These are phyloP conservation scores for Alloteropsis semialata DNA, from an alignment of 176 grass and related monocot genomes.

Conservation along the genomic window DNA sequence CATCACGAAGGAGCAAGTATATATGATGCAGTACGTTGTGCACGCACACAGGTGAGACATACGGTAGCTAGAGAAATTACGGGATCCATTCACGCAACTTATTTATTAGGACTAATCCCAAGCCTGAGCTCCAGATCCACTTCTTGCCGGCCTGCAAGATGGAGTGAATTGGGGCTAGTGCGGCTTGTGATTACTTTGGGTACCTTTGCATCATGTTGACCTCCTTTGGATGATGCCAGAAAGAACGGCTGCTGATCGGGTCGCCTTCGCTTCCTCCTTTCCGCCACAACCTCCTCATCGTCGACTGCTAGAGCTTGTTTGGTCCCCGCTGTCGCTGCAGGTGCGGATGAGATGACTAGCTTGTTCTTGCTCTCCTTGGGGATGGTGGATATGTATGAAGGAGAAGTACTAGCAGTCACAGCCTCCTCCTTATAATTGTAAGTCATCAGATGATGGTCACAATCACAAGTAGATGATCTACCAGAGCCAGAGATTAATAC, in stretches of 20 bases:
- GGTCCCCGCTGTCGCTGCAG: neutral
- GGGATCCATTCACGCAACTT: slow-evolving; percentile 17
- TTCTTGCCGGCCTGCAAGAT: slow-evolving; percentile 37
- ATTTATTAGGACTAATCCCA: slow-evolving; percentile 37
- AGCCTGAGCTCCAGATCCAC: slow-evolving; percentile 58
- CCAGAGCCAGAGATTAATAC: slow-evolving; percentile 3
- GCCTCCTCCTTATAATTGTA: neutral
- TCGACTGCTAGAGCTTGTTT: neutral
- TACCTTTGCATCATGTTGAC: slow-evolving; percentile 33
- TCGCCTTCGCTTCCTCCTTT: slow-evolving; percentile 38
- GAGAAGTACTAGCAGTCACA: neutral
- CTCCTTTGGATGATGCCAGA: slow-evolving; percentile 8
- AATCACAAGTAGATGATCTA: neutral
- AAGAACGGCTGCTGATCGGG: neutral
- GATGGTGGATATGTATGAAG: slow-evolving; percentile 38
- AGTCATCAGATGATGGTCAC: neutral
- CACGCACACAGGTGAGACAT: slow-evolving; percentile 15
- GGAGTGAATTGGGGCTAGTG: slow-evolving; percentile 29
- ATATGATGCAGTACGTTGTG: neutral
- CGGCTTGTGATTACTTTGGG: slow-evolving; percentile 36
- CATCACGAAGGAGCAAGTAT: neutral
- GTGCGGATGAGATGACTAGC: slow-evolving; percentile 30
- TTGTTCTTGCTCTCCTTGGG: slow-evolving; percentile 44
- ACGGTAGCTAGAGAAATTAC: neutral
- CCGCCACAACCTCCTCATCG: neutral